Evolutionary conservation across 2,329 filamentous ascomycete genomes (phyloP).

Genomic region (Paraphoma sp.): DNA sequence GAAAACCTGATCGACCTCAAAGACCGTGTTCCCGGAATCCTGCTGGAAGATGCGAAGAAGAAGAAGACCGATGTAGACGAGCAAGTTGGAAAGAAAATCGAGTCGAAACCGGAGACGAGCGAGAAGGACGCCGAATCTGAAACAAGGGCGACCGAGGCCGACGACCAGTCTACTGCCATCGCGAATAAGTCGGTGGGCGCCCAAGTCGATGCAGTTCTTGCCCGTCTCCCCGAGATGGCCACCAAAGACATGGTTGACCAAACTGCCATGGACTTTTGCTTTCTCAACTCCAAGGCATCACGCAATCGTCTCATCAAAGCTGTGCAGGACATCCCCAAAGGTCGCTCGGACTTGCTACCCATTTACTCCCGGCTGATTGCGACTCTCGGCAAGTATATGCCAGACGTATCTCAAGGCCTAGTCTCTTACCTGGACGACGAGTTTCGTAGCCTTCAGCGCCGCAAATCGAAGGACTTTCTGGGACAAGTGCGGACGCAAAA

Average conservation of each 20-base stretch:
- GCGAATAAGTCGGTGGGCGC: constrained; percentile 97
- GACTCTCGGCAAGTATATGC: constrained; percentile 91
- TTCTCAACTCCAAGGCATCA: constrained; percentile 97
- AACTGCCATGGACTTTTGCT: constrained; percentile 95
- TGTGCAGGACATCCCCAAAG: constrained; percentile 92
- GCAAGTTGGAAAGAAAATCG: constrained; percentile 75
- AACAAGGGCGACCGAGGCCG: constrained; percentile 63
- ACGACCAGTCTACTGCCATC: constrained; percentile 92
- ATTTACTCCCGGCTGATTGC: constrained; percentile 92
- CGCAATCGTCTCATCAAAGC: constrained; percentile 93
- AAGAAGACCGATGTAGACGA: constrained; percentile 87
- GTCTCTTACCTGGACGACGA: constrained; percentile 94
- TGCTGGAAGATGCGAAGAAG: constrained; percentile 94
- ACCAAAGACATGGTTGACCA: constrained; percentile 93
- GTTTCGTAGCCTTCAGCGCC: constrained; percentile 92
- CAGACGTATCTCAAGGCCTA: constrained; percentile 89
- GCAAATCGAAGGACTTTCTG: constrained; percentile 97
- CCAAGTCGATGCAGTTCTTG: constrained; percentile 89
- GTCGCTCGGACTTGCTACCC: constrained; percentile 87
- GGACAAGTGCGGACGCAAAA: constrained; percentile 93
- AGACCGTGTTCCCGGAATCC: constrained; percentile 90
- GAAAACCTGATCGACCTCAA: constrained; percentile 95
- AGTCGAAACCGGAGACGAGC: constrained; percentile 53
- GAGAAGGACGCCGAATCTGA: constrained; percentile 48
- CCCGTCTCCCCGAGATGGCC: constrained; percentile 87